Conservation (phyloP, 208 protist species). For the Trypanosoma cruzi region DNA sequence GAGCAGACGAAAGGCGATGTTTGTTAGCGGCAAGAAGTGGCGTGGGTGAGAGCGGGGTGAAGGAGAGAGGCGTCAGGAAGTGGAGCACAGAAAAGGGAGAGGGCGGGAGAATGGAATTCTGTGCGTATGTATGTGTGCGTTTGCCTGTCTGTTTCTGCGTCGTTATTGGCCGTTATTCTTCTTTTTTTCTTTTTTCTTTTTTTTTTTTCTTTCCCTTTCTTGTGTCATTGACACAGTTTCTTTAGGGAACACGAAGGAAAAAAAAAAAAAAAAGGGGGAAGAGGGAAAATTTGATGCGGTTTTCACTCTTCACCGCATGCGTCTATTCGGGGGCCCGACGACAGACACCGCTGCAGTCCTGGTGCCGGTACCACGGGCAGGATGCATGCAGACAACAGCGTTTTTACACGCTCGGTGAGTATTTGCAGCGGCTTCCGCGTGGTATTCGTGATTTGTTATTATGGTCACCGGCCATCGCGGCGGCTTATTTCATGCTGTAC, state of each 20-base stretch:
- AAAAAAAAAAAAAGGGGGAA: conserved; percentile 1
- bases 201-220: too few relatives aligned
- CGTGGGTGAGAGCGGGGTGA: conserved; percentile 14
- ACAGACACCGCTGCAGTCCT: neutral
- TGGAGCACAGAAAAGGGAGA: neutral
- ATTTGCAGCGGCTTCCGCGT: conserved; percentile 48
- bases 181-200: conserved; percentile 10
- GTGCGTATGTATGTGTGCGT: conserved; percentile 1
- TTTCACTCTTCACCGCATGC: neutral
- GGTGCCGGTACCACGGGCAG: neutral
- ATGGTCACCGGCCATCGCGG: conserved; percentile 51
- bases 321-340: neutral
- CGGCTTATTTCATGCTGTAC: conserved; percentile 44
- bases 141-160: neutral
- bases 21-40: conserved; percentile 54
- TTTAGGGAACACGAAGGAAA: neutral
- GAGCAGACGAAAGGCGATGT: conserved; percentile 37
- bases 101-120: neutral
- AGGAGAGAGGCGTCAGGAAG: neutral
- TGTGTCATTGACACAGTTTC: neutral
- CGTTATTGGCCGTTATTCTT: neutral
- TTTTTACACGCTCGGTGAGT: conserved; percentile 41
- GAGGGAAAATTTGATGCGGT: neutral
- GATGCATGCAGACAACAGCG: neutral
- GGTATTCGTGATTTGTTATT: conserved; percentile 52